A percentile compares a stretch with the other conserved stretches of the same genome.
phyloP scores from a whole-genome alignment of 2,329 filamentous ascomycete species.

The Hymenoscyphus repandus region DNA sequence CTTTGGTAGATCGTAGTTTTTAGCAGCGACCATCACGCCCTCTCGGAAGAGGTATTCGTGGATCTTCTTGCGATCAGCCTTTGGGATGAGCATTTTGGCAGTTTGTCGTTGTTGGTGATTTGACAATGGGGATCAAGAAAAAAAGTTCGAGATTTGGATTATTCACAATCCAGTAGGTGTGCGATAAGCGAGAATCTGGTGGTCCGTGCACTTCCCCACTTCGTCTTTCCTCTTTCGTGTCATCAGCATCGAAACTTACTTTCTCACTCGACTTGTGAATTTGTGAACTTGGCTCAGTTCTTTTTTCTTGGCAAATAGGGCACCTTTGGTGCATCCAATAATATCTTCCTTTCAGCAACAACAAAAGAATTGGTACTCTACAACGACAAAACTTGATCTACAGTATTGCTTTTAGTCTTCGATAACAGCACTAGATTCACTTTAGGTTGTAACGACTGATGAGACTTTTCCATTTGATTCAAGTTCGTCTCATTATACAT shows the following conservation, averaged over 20 bases:
- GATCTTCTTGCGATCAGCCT: constrained; percentile 99
- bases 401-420: too few species aligned
- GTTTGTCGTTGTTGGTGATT: constrained; percentile 32
- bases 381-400: too few species aligned
- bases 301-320: too few species aligned
- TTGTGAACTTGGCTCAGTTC: too few species aligned
- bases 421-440: too few species aligned
- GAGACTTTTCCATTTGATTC: too few species aligned
- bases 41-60: constrained; percentile 99
- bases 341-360: too few species aligned
- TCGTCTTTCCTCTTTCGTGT: background rate
- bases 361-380: too few species aligned
- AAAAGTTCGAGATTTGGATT: background rate
- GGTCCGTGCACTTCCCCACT: background rate
- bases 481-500: background rate
- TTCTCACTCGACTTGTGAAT: too few species aligned
- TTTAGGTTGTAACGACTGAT: too few species aligned
- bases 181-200: background rate
- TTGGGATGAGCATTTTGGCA: constrained; percentile 83
- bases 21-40: constrained; percentile 93
- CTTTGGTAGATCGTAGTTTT: constrained; percentile 98
- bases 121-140: background rate
- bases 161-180: background rate
- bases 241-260: too few species aligned
- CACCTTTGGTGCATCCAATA: too few species aligned